Base-by-base conservation (phyloP, 2,329 filamentous ascomycete genomes). In the Pseudogymnoascus sp. region DNA sequence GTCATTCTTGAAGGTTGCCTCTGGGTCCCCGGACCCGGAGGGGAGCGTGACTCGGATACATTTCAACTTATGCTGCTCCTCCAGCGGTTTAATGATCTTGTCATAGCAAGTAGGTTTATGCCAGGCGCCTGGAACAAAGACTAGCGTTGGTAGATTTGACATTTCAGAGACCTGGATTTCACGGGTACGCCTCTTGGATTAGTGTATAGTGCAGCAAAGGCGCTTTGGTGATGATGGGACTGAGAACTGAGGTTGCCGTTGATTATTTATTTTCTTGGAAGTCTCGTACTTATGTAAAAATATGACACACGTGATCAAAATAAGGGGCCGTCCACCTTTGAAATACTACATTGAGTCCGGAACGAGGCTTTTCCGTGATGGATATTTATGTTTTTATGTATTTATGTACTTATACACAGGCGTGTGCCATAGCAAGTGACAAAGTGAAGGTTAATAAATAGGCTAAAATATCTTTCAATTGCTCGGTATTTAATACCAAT, bases 41-140 rank as follows among this genome's bases (percentile, higher is more conserved):
- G 75, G 75, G 11, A 78, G 70, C 11, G 70, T 62, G 5, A 77
- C 63, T 5, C 69, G 18, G 55, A 73, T 63, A 21, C 72, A 73
- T 66, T 68, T 71, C 41, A 74, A 69, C 16, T 72, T 69, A 60
- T 69, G 64, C 11, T 71, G 62, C 4, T 68, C 61, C n/a, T 74
- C 64, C 9, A 78, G 70, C 61, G 72, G 65, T 2, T 68, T 67
- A 60, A 69, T 73, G 59, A 77, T 62, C n/a, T 71, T 70, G 62
- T 73, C 65, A 64, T 75, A 78, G 66, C 75, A 74, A 35, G 59
- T 67, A 8, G 74, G 69, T 37, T 67, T 68, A 65, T 78, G 76
- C 70, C 74, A 77, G 49, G 74, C 70, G 60, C 74, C 76, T 6
- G 71, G 75, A 61, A 78, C 67, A 59, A 77, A 75, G 64, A 79